Evolutionary conservation across 768 basidiomycete species (phyloP).

Genomic region (Rhodotorula graminis): DNA sequence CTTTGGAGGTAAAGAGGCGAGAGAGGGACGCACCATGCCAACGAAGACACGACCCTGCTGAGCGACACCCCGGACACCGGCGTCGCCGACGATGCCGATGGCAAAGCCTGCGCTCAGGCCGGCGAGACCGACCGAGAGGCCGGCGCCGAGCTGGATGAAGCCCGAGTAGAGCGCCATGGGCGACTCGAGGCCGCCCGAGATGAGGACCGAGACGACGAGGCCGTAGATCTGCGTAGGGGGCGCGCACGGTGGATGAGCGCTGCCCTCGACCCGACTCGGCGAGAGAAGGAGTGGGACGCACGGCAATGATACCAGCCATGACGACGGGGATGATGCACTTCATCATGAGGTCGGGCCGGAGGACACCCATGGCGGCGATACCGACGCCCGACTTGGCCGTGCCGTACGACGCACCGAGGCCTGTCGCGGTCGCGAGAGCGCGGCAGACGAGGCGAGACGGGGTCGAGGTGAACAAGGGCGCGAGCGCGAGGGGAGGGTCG

Average conservation of each 20-base stretch:
- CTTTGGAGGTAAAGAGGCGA: slow-evolving; percentile 27
- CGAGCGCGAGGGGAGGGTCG: too few species aligned
- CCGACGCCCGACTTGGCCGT: slow-evolving; percentile 95
- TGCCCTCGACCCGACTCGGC: too few species aligned
- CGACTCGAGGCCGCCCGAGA: slow-evolving; percentile 66
- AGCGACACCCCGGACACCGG: slow-evolving; percentile 94
- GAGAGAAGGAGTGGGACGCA: slow-evolving; percentile 53
- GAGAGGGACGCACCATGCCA: slow-evolving; percentile 74
- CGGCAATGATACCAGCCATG: slow-evolving; percentile 99
- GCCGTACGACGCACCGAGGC: slow-evolving; percentile 58
- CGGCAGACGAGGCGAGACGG: too few species aligned
- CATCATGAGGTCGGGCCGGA: slow-evolving; percentile 94
- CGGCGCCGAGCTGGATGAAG: slow-evolving; percentile 89
- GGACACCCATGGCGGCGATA: slow-evolving; percentile 94
- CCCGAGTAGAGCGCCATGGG: slow-evolving; percentile 87
- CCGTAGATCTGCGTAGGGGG: slow-evolving; percentile 66
- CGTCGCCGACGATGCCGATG: slow-evolving; percentile 96
- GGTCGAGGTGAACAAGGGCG: too few species aligned
- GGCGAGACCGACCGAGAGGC: slow-evolving; percentile 83
- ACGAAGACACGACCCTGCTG: slow-evolving; percentile 59
- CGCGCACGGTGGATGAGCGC: background rate
- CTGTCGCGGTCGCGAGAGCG: too few species aligned
- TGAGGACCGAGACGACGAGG: slow-evolving; percentile 96
- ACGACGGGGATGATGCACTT: slow-evolving; percentile 94
- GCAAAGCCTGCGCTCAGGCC: slow-evolving; percentile 97